Base-by-base conservation (phyloP, 176 grass and related monocot genomes). In the Urochloa ruziziensis region DNA sequence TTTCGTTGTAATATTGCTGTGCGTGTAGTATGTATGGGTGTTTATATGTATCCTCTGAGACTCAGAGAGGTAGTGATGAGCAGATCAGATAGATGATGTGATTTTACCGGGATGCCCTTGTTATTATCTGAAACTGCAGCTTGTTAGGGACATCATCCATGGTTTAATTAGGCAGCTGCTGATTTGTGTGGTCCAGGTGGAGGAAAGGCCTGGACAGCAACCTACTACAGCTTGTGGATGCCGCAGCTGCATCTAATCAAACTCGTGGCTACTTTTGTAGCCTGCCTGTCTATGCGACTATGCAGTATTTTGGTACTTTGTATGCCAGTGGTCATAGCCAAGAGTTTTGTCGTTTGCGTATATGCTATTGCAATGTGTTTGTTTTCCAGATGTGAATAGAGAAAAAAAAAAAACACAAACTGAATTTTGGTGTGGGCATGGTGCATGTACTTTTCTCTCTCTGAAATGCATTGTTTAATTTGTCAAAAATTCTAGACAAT, bases 101-200 rank as follows among this genome's bases (percentile, higher is more conserved):
- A 39, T 79, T 67, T 90, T 83, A 83, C 88, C 1, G 0, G 24
- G 59, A 67, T 82, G 19, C 24, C 84, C 84, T 37, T 67, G 6
- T 10, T 16, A 18, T 2, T 56, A 7, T 67, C 62, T 70, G 39
- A 46, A 61, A 21, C 61, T 51, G 21, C 76, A 79, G 42, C 21
- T 28, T 58, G 58, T 2, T 75, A 54, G 47, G 27, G 60, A 43
- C 14, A 59, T 60, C 14, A 59, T 60, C 61, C 61, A 75, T 70
- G 82, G 69, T 81, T 89, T 66, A n/a, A n/a, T n/a, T n/a, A 89
- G 70, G 33, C 56, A 70, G 32, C 61, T 23, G 46, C 58, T 72
- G 54, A 18, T 23, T 30, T 32, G 61, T 54, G 82, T 77, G 82
- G 88, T 63, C 87, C 87, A 80, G 43, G 10, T 39, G 37, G 4